phyloP scores from a whole-genome alignment of 768 basidiomycete species.

The Wakefieldia striispora region DNA sequence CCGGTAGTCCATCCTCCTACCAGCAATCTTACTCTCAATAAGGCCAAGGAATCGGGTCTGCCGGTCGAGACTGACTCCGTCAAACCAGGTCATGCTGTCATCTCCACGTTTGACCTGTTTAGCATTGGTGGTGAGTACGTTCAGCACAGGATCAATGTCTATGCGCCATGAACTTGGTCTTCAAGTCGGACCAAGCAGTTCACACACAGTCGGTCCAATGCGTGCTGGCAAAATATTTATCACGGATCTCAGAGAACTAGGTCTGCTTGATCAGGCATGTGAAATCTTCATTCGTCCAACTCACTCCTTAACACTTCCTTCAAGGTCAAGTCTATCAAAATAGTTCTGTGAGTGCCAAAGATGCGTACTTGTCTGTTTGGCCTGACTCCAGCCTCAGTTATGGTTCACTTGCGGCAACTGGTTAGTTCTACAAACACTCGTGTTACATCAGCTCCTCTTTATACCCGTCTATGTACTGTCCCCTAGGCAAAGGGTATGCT shows the following conservation, averaged over 20 bases:
- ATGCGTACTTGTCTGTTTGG: neutral
- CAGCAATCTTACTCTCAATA: neutral
- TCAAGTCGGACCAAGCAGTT: slow-evolving; percentile 59
- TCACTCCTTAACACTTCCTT: neutral
- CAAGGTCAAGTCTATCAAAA: slow-evolving; percentile 78
- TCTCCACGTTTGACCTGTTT: slow-evolving; percentile 91
- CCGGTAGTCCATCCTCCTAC: slow-evolving; percentile 1
- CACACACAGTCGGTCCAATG: slow-evolving; percentile 83
- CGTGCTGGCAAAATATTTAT: slow-evolving; percentile 89
- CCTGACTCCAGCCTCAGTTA: slow-evolving; percentile 48
- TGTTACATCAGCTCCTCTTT: slow-evolving; percentile 4
- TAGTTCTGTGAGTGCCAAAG: slow-evolving; percentile 61
- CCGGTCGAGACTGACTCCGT: slow-evolving; percentile 14
- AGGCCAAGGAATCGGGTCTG: slow-evolving; percentile 1
- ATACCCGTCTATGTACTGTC: slow-evolving; percentile 2
- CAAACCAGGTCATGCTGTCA: slow-evolving; percentile 80
- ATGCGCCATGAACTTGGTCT: slow-evolving; percentile 15
- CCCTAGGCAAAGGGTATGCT: slow-evolving; percentile 71
- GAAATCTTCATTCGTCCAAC: neutral
- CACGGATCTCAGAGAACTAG: slow-evolving; percentile 64
- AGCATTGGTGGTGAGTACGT: slow-evolving; percentile 75
- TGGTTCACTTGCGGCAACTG: slow-evolving; percentile 92
- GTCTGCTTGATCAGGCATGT: slow-evolving; percentile 64
- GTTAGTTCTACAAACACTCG: slow-evolving; percentile 36
- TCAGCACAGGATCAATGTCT: neutral